phyloP scores from a whole-genome alignment of 495 filamentous ascomycete genomes.

The Trichoderma orchidacearum region DNA sequence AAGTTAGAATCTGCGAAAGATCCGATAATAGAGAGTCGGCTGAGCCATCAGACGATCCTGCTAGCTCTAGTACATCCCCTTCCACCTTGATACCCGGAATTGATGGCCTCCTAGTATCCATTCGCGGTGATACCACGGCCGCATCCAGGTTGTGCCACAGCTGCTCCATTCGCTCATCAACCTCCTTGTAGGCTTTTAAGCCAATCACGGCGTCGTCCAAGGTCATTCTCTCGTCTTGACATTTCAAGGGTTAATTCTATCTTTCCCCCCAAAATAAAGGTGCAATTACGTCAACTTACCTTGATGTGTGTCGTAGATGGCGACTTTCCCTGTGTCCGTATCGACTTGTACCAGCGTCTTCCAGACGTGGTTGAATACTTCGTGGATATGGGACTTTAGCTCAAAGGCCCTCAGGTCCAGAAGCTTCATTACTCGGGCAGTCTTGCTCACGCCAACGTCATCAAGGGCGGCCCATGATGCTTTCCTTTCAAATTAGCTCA shows the following conservation, averaged over 20 bases:
- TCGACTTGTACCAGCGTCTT: slow-evolving; percentile 42
- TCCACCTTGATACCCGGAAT: slow-evolving; percentile 20
- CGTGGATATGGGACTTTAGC: slow-evolving; percentile 42
- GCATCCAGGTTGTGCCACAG: slow-evolving; percentile 39
- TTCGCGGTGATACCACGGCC: slow-evolving; percentile 35
- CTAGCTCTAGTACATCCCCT: slow-evolving; percentile 18
- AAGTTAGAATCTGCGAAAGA: slow-evolving; percentile 47
- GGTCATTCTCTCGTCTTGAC: slow-evolving; percentile 33
- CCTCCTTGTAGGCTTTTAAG: slow-evolving; percentile 35
- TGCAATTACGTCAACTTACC: slow-evolving; percentile 12
- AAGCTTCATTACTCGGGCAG: slow-evolving; percentile 31
- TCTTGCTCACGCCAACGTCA: slow-evolving; percentile 26
- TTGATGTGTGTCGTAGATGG: slow-evolving; percentile 28
- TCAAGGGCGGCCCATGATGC: slow-evolving; percentile 33
- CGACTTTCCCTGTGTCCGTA: slow-evolving; percentile 27
- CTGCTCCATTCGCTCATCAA: slow-evolving; percentile 30
- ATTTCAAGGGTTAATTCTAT: too few species aligned
- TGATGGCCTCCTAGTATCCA: slow-evolving; percentile 16
- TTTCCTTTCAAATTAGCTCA: slow-evolving; percentile 7
- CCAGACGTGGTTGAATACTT: slow-evolving; percentile 43
- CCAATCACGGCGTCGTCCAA: slow-evolving; percentile 33
- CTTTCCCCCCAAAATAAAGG: neutral
- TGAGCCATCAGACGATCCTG: slow-evolving; percentile 20
- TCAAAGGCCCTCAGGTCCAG: slow-evolving; percentile 34
- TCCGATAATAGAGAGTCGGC: slow-evolving; percentile 41